These are phyloP conservation scores for Acanthamoeba lenticulata DNA, from an alignment of 208 protist species.

Conservation along the genomic window DNA sequence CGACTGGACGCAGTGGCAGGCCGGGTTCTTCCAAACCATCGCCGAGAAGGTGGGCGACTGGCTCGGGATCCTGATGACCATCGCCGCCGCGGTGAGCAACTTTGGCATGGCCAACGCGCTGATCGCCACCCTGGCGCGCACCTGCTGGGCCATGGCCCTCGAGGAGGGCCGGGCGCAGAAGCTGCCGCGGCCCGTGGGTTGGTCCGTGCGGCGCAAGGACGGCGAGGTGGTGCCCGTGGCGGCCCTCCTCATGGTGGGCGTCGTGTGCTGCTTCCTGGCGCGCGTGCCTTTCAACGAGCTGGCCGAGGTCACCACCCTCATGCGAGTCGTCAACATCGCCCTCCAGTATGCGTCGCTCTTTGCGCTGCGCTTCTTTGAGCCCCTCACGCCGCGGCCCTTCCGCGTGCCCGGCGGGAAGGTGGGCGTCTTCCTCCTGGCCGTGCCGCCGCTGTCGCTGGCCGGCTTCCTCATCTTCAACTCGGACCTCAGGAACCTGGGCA, in stretches of 20 bases:
- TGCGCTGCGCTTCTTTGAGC: not conserved
- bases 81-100: not conserved
- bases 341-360: constrained; percentile 21
- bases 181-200: not conserved
- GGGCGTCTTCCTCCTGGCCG: not conserved
- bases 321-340: constrained; percentile 3
- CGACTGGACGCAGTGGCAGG: not conserved
- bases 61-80: constrained; percentile 8
- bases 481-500: not conserved
- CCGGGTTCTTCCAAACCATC: not conserved
- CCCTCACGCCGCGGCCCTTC: not conserved
- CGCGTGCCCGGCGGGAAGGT: constrained; percentile 11
- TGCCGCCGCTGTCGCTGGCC: not conserved
- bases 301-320: not conserved
- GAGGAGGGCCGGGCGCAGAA: not conserved
- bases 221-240: not conserved
- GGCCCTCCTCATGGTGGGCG: not conserved
- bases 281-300: not conserved
- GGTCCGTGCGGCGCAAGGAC: not conserved
- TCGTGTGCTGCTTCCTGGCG: not conserved
- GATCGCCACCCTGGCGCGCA: not conserved
- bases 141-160: not conserved
- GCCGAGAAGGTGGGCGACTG: not conserved
- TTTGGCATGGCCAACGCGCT: not conserved
- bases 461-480: constrained; percentile 4